Evolutionary conservation across 2,329 filamentous ascomycete genomes (phyloP).

Genomic region (Botrytis paeoniae): DNA sequence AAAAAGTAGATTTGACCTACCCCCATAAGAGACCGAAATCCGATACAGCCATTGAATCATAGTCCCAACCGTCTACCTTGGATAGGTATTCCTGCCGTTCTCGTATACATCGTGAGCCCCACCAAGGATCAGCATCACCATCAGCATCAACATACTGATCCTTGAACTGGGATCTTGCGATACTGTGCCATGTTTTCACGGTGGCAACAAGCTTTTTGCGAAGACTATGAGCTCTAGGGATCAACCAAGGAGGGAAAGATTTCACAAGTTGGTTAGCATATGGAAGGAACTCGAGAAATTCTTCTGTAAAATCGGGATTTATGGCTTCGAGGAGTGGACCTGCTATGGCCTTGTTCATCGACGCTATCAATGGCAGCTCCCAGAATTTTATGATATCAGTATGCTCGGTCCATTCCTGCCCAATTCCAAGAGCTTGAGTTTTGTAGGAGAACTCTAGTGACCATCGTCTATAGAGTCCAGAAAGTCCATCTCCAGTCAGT

Average conservation of each 20-base stretch:
- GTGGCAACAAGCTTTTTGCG: not conserved
- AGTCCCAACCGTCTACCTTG: not conserved
- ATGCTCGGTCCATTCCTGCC: not conserved
- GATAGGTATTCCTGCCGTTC: not conserved
- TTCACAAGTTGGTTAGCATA: not conserved
- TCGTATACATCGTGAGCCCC: not conserved
- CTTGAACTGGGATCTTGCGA: not conserved
- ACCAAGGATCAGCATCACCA: not conserved
- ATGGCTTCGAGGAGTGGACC: not conserved
- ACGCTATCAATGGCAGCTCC: not conserved
- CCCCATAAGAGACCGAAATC: not conserved
- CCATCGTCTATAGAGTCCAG: not conserved
- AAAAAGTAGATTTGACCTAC: not conserved
- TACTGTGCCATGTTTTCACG: not conserved
- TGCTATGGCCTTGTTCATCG: not conserved
- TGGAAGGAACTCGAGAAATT: not conserved
- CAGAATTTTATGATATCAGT: not conserved
- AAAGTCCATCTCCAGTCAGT: not conserved
- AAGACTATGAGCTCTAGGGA: not conserved
- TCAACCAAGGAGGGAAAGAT: not conserved
- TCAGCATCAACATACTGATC: not conserved
- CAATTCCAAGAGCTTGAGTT: not conserved
- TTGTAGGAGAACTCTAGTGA: not conserved
- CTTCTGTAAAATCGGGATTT: not conserved
- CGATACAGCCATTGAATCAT: not conserved